These are phyloP conservation scores for Nemania sp. DNA, from an alignment of 2,329 filamentous ascomycete genomes.

Conservation along the genomic window DNA sequence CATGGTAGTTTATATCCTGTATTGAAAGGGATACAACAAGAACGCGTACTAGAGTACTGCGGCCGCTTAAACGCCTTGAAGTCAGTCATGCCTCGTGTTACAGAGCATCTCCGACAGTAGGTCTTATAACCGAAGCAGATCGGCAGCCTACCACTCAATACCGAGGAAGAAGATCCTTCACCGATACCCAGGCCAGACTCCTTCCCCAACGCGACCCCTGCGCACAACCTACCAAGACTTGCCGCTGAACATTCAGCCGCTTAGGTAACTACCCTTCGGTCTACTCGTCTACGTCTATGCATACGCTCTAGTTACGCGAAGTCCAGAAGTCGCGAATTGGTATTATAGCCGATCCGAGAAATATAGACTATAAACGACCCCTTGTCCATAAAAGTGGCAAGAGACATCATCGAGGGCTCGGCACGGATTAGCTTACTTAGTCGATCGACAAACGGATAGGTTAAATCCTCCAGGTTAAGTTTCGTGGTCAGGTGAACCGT, in stretches of 20 bases:
- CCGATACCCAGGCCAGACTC: constrained; percentile 9
- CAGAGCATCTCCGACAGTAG: constrained; percentile 2
- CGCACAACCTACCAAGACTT: not conserved
- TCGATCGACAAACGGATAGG: not conserved
- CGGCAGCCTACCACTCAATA: not conserved
- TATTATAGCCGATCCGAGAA: not conserved
- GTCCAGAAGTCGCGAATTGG: no score
- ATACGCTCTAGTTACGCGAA: not conserved
- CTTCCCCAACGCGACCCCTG: constrained; percentile 21
- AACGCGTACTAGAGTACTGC: no score
- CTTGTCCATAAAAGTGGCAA: not conserved
- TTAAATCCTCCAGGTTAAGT: not conserved
- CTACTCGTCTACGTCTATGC: not conserved
- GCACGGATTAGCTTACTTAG: not conserved
- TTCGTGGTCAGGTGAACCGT: constrained; percentile 20
- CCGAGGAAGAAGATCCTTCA: not conserved
- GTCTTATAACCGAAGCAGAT: constrained; percentile 10
- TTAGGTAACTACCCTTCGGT: not conserved
- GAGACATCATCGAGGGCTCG: not conserved
- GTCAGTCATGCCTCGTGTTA: not conserved
- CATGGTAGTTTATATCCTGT: no score
- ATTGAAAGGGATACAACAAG: no score
- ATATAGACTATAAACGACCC: not conserved
- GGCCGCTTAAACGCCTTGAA: not conserved
- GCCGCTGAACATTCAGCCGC: not conserved